Evolutionary conservation across 371 early-diverging fungal species (phyloP), one percentile per base, ranked within the genome.

Genomic region (Funneliformis caledonium): DNA sequence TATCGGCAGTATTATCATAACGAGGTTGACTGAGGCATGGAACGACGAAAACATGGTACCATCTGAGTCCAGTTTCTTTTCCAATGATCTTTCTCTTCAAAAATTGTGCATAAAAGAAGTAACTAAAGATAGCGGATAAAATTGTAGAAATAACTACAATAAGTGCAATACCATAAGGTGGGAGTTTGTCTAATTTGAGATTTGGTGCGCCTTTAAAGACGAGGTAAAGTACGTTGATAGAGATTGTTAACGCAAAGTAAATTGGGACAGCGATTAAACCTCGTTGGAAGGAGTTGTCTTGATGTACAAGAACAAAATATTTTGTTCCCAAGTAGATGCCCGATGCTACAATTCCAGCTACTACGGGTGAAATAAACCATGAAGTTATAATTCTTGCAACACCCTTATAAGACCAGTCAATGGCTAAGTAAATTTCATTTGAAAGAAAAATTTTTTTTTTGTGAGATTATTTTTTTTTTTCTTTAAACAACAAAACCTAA

Each of bases 241-340:
- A 83, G 67, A 91, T 84, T 12, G 96, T 93, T 80, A 94, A 76
- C 77, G 90, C 92, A 82, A 95, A 93, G 85, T 94, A 96, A 80
- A 93, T 81, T n/a, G 97, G 97, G 56, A 96, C 89, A 65, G 93
- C 89, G 50, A 83, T 88, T 77, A 94, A 88, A 59, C 93, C 96
- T 60, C 93, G 91, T 70, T 90, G 88, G 81, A 95, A 89, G 19
- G 94, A 91, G 85, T 94, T 90, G 1, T 86, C 83, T 50, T 86
- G 86, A 26, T 22, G 11, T 31, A 88, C 85, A 43, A 95, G 86
- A 50, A 95, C 89, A 50, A 90, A 82, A 80, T 85, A 89, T 60
- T 92, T 90, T 37, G 93, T 92, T 70, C 90, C 83, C n/a, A 87
- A 73, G 83, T 91, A 96, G 74, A 96, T 88, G 52, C 88, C 47